A percentile compares a stretch with the other conserved stretches of the same genome.
phyloP scores from a whole-genome alignment of 345 rosid species.

The Aethionema arabicum region DNA sequence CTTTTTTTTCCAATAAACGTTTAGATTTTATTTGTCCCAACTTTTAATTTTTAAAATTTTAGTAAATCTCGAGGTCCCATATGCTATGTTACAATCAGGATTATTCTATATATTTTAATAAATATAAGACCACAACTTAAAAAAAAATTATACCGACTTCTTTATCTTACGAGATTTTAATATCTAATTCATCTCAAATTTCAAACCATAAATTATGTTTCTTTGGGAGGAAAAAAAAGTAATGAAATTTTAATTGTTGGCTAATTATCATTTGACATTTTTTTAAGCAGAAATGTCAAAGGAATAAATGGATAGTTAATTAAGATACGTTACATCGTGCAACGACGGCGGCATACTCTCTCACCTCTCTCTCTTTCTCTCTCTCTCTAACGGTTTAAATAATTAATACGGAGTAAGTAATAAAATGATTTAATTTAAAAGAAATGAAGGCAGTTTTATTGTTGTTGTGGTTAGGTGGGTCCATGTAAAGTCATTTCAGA shows the following conservation, averaged over 20 bases:
- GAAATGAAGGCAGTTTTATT: slow-evolving; percentile 7
- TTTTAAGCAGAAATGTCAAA: background rate
- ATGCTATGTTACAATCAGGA: no score
- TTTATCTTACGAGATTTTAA: background rate
- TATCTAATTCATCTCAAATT: no score
- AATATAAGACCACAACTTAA: background rate
- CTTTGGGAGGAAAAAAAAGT: background rate
- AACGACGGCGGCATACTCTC: slow-evolving; percentile 34
- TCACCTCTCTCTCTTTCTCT: background rate
- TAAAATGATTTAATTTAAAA: no score
- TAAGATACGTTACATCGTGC: slow-evolving; percentile 37
- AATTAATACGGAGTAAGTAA: no score
- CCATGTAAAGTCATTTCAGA: slow-evolving; percentile 30
- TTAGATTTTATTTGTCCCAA: no score
- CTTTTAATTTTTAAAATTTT: no score
- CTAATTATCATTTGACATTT: no score
- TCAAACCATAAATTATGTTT: background rate
- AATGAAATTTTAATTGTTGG: no score
- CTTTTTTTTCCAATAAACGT: no score
- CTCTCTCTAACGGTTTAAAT: slow-evolving; percentile 3
- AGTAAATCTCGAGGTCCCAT: no score
- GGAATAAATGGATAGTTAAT: slow-evolving; percentile 5
- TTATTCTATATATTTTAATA: no score
- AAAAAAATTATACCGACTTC: background rate
- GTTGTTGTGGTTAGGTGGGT: slow-evolving; percentile 23